These are phyloP conservation scores for Smallanthus sonchifolius DNA, from an alignment of 129 eudicot species.

Conservation along the genomic window DNA sequence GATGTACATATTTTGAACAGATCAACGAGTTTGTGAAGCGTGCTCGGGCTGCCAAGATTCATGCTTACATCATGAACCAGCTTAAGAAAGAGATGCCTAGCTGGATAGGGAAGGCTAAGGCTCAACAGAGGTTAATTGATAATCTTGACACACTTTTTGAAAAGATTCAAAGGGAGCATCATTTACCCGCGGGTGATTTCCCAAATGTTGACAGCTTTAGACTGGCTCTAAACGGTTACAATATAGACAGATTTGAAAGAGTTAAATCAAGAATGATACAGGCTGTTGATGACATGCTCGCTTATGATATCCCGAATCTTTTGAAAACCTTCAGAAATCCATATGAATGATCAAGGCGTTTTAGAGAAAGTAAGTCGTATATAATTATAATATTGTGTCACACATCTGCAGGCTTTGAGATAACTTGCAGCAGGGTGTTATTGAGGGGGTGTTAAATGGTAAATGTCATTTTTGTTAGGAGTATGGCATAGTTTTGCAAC, in stretches of 20 bases:
- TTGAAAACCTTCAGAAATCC: constrained; percentile 85
- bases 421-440: constrained; percentile 1
- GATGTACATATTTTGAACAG: constrained; percentile 28
- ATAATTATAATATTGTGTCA: background rate
- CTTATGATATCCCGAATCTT: constrained; percentile 86
- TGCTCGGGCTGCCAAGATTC: constrained; percentile 96
- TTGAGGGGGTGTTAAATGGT: constrained; percentile 15
- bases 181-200: constrained; percentile 87
- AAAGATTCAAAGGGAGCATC: constrained; percentile 84
- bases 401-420: constrained; percentile 12
- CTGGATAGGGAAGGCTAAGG: constrained; percentile 84
- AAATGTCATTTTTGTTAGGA: constrained; percentile 15
- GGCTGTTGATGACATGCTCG: constrained; percentile 85
- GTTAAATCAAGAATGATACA: constrained; percentile 72
- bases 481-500: background rate
- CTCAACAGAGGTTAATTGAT: constrained; percentile 79
- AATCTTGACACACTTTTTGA: constrained; percentile 62
- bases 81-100: constrained; percentile 94
- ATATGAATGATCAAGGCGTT: constrained; percentile 38
- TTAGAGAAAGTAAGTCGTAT: background rate
- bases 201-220: constrained; percentile 70
- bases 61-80: constrained; percentile 85
- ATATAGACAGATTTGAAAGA: constrained; percentile 78
- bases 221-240: constrained; percentile 65
- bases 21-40: constrained; percentile 97